Percentiles rank a stretch among this genome's conserved stretches.
Evolutionary conservation across 169 alveolate species (phyloP).

Genomic region (Blepharisma undulans): DNA sequence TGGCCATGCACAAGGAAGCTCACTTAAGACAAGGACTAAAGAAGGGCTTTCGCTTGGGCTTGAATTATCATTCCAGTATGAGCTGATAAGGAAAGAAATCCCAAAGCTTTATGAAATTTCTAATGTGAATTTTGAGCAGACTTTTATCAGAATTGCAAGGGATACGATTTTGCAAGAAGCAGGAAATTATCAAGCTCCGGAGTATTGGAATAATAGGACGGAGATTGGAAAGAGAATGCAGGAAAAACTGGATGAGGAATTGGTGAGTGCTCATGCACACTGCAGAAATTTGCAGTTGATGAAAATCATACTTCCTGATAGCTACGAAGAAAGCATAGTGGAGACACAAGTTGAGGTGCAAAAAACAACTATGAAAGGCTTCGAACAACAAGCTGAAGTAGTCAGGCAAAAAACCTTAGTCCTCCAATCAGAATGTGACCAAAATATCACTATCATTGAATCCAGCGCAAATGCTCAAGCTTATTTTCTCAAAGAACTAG

Average conservation of each 20-base stretch:
- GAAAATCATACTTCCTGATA: constrained; percentile 41
- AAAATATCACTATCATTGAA: constrained; percentile 33
- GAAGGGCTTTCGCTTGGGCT: constrained; percentile 48
- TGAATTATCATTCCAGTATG: constrained; percentile 55
- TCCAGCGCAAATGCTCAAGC: constrained; percentile 53
- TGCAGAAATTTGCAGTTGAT: constrained; percentile 42
- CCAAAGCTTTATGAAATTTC: constrained; percentile 47
- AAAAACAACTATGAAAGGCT: constrained; percentile 23
- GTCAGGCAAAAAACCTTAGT: constrained; percentile 50
- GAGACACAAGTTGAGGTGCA: constrained; percentile 54
- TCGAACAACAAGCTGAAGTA: constrained; percentile 47
- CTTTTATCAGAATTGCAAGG: constrained; percentile 44
- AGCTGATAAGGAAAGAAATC: constrained; percentile 36
- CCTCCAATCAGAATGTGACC: constrained; percentile 46
- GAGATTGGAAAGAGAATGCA: constrained; percentile 30
- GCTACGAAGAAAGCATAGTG: constrained; percentile 50
- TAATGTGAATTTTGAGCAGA: constrained; percentile 43
- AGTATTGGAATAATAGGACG: constrained; percentile 45
- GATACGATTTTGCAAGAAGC: constrained; percentile 35
- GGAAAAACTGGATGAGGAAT: constrained; percentile 20
- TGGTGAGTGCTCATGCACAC: constrained; percentile 27
- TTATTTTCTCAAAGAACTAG: background rate
- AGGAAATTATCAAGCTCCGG: constrained; percentile 45
- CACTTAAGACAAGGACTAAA: constrained; percentile 31
- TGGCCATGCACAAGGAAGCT: background rate